Conservation (phyloP, 2,329 filamentous ascomycete genomes). For the Verticillium tricorpus region DNA sequence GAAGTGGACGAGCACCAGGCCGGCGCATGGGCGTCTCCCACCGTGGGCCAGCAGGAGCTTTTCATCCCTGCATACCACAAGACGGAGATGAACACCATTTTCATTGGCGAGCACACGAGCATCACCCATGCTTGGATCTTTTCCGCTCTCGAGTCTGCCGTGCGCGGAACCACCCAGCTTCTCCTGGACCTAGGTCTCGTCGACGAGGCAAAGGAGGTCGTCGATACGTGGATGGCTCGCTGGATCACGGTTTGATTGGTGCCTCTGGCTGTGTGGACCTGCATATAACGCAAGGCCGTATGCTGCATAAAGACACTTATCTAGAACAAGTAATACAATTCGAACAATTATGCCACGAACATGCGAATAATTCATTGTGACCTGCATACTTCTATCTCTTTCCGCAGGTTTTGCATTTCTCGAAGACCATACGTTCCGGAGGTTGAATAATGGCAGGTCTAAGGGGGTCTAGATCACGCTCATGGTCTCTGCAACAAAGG, state of each 20-base stretch:
- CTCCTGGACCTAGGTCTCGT: slow-evolving; percentile 18
- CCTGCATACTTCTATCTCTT: no score
- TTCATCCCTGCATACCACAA: slow-evolving; percentile 27
- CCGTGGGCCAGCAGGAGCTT: slow-evolving; percentile 24
- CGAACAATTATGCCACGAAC: no score
- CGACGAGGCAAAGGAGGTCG: slow-evolving; percentile 18
- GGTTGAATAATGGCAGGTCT: no score
- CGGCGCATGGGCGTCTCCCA: slow-evolving; percentile 23
- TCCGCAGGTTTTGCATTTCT: no score
- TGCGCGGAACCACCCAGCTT: slow-evolving; percentile 23
- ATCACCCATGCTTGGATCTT: slow-evolving; percentile 28
- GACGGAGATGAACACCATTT: slow-evolving; percentile 27
- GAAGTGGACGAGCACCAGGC: slow-evolving; percentile 22
- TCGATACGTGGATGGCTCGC: slow-evolving; percentile 18
- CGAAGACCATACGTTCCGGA: no score
- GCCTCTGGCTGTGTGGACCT: no score
- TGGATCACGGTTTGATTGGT: slow-evolving; percentile 11
- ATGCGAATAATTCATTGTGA: no score
- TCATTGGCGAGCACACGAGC: slow-evolving; percentile 30
- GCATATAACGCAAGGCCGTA: background rate
- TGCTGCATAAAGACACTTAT: background rate
- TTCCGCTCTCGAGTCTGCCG: slow-evolving; percentile 22
- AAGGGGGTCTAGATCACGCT: no score
- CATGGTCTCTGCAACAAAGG: background rate
- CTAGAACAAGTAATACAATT: no score